Evolutionary conservation across 2,329 filamentous ascomycete genomes (phyloP), one percentile per base, ranked within the genome.

Genomic region (Dendryphion nanum): DNA sequence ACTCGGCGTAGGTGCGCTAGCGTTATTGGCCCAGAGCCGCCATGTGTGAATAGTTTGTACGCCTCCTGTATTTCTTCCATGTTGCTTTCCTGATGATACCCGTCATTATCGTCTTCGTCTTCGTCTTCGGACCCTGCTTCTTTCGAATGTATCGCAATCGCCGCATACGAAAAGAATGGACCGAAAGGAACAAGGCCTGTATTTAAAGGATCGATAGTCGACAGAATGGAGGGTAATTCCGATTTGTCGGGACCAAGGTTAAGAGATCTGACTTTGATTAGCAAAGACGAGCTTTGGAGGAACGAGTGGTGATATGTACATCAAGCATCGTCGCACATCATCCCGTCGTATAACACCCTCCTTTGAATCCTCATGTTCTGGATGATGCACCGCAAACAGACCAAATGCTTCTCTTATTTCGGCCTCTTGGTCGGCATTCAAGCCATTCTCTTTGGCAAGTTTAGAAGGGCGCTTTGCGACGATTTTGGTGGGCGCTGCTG

Each of bases 341-440:
- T 69, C 61, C 6, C 57, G 61, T 12, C 61, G 58, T 32, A 74
- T 53, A 1, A 69, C 66, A 14, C 66, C 67, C 36, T 69, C 64
- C 58, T 88, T 87, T 54, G 90, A 83, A 35, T 84, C 80, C 15
- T 82, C 76, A 65, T 62, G 80, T 23, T 83, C 80, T n/a, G 64
- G 59, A 32, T 68, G 62, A 10, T 57, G 50, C 6, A 66, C 48
- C 33, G 66, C 73, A 64, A 97, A 98, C 6, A 97, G 77, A 16
- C 79, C 75, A 66, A 93, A 97, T 12, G 90, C 90, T 66, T 96
- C 90, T 56, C 81, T 83, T 60, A 98, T 95, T 69, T 96, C 89
- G 51, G 79, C 77, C 69, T 97, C 91, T 68, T 96, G 85, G 48
- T 85, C 81, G 28, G 83, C 85, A 12, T 81, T 84, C 59, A 97